Evolutionary conservation across 2,329 filamentous ascomycete genomes (phyloP), one percentile per base, ranked within the genome.

Genomic region (Aspergillus viridinutans): DNA sequence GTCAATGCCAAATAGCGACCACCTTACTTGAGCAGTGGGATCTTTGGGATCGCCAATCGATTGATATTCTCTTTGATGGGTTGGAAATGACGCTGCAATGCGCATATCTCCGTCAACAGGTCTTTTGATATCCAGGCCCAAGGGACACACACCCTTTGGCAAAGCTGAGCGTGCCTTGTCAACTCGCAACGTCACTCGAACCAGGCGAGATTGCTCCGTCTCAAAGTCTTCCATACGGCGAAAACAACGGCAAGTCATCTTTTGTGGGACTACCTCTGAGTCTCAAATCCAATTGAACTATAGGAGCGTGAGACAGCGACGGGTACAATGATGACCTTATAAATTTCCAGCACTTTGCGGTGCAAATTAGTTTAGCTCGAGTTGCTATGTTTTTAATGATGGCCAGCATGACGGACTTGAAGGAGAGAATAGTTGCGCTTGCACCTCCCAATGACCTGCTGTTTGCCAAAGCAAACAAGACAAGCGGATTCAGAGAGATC

Each of bases 191-290:
- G 29, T 47, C 8, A 52, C 51, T 26, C 52, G 59, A 20, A 61
- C 57, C 12, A 57, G 54, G 21, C 59, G 59, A 40, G 59, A 55
- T 21, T 28, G 48, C 43, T 59, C 59, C 6, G 57, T 54, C 7
- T 57, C 54, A 20, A 56, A 45, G 26, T 50, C 52, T 42, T 59
- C 54, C 45, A 61, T 52, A n/a, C 49, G 32, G 32, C 35, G 35
- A 38, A 45, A 29, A 38, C 59, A 59, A 21, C 47, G 56, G 21
- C 57, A 61, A 25, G 56, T 53, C 59, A 61, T 61, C 21, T 29
- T 52, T 7, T 10, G n/a, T 8, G 32, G 4, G 23, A 4, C 32
- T 25, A 40, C 21, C 7, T 32, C 12, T 26, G 35, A 52, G 32
- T 14, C n/a, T 28, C 12, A 12, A 52, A 17, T 17, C 2, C 32